Evolutionary conservation across 1,284 basidiomycete species (phyloP).

Genomic region (Agroathelia rolfsii): DNA sequence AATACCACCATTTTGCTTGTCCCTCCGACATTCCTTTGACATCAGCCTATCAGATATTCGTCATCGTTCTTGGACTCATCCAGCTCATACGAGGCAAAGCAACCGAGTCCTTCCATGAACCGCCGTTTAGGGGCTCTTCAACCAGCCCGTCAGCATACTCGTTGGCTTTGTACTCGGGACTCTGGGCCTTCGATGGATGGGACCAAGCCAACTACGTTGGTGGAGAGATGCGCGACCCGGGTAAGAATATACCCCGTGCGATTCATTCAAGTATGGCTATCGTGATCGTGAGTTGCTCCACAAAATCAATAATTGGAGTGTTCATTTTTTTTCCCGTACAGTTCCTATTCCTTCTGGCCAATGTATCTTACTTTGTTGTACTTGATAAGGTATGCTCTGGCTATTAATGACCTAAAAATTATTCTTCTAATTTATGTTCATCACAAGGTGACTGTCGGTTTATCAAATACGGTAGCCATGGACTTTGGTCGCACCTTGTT

Average conservation of each 20-base stretch:
- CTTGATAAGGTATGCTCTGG: conserved; percentile 54
- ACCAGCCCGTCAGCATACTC: conserved; percentile 79
- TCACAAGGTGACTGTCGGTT: conserved; percentile 47
- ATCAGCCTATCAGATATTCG: conserved; percentile 38
- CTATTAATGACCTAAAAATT: neutral
- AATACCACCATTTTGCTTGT: conserved; percentile 13
- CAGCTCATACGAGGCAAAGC: conserved; percentile 61
- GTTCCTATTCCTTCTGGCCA: conserved; percentile 73
- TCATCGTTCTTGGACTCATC: conserved; percentile 65
- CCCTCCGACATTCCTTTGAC: conserved; percentile 1
- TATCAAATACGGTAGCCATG: conserved; percentile 87
- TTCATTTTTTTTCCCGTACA: conserved; percentile 16
- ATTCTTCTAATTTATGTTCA: conserved; percentile 1
- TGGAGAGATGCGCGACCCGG: conserved; percentile 81
- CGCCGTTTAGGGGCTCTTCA: conserved; percentile 70
- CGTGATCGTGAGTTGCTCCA: conserved; percentile 45
- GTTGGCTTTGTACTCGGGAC: conserved; percentile 86
- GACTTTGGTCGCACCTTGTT: conserved; percentile 88
- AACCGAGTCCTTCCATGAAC: conserved; percentile 51
- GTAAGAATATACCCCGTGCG: conserved; percentile 80
- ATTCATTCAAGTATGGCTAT: conserved; percentile 84
- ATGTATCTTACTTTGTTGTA: conserved; percentile 88
- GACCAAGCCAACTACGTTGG: conserved; percentile 86
- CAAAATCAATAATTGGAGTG: neutral
- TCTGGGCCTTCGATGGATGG: conserved; percentile 97